Percentiles rank a stretch among this genome's conserved stretches.
Conservation (phyloP, 208 protist species). For the Crithidia expoeki region DNA sequence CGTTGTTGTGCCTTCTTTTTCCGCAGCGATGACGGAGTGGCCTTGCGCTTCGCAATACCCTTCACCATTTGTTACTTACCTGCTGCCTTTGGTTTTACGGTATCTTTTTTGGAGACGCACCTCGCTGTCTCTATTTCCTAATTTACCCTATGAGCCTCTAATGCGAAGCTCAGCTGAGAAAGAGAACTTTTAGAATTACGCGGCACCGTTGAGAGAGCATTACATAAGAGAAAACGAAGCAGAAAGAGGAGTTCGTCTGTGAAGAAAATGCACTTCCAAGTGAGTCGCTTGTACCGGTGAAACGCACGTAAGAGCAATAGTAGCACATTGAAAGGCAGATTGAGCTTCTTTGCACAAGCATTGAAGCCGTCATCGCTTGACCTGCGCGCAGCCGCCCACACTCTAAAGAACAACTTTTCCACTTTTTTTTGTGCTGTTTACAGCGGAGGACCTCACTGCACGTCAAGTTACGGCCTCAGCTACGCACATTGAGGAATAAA, state of each 20-base stretch:
- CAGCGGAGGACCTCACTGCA: too few species aligned
- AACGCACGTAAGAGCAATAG: too few species aligned
- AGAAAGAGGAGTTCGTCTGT: slow-evolving; percentile 5
- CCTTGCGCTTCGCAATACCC: slow-evolving; percentile 74
- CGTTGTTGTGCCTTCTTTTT: slow-evolving; percentile 90
- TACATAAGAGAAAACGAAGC: background rate
- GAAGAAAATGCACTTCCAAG: background rate
- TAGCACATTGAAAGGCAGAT: too few species aligned
- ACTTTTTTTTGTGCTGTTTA: too few species aligned
- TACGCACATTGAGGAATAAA: too few species aligned
- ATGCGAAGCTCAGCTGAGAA: slow-evolving; percentile 3
- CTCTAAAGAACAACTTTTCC: too few species aligned
- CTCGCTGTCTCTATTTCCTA: background rate
- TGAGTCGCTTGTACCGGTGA: too few species aligned
- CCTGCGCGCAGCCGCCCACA: too few species aligned
- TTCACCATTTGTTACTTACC: slow-evolving; percentile 57
- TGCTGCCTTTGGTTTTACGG: background rate
- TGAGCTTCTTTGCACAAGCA: too few species aligned
- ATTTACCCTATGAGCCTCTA: background rate
- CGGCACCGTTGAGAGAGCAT: background rate
- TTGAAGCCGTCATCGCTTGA: too few species aligned
- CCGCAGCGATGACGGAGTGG: slow-evolving; percentile 80
- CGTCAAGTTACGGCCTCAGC: too few species aligned
- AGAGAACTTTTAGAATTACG: background rate
- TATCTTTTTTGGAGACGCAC: background rate